Conservation (phyloP, 208 protist species). For the Borovskyia barvae region DNA sequence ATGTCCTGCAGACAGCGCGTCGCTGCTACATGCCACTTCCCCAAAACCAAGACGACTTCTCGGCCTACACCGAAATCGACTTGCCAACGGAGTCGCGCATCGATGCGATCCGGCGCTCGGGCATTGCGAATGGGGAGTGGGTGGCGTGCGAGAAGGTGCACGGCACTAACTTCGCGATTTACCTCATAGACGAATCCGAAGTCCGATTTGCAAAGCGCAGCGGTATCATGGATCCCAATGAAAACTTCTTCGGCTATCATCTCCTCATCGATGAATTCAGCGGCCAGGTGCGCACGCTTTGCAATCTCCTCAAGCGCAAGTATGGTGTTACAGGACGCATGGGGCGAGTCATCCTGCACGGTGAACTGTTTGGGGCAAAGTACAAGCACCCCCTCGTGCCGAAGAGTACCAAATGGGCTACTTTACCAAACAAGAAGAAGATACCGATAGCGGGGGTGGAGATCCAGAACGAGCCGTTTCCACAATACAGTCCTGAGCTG, state of each 20-base stretch:
- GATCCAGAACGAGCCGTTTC: conserved; percentile 83
- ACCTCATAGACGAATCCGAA: conserved; percentile 65
- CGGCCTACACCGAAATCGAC: conserved; percentile 83
- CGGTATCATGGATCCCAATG: conserved; percentile 85
- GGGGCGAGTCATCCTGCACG: conserved; percentile 73
- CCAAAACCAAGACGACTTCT: conserved; percentile 74
- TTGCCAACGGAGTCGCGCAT: conserved; percentile 80
- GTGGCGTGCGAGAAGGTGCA: conserved; percentile 88
- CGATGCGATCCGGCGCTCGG: conserved; percentile 64
- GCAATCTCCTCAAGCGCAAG: conserved; percentile 72
- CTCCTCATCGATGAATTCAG: conserved; percentile 72
- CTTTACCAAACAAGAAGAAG: conserved; percentile 72
- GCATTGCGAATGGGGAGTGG: conserved; percentile 72
- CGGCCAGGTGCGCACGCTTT: conserved; percentile 58
- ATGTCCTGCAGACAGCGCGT: too few species aligned
- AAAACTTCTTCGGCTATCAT: conserved; percentile 92
- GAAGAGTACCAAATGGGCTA: conserved; percentile 80
- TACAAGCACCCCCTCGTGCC: conserved; percentile 87
- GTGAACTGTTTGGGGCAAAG: conserved; percentile 85
- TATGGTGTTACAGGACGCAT: conserved; percentile 57
- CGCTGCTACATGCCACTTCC: conserved; percentile 66
- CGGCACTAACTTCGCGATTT: conserved; percentile 85
- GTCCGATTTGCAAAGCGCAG: conserved; percentile 82
- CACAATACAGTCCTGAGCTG: conserved; percentile 88
- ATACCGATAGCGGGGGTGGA: conserved; percentile 78